Evolutionary conservation across 2,329 filamentous ascomycete genomes (phyloP), one percentile per base, ranked within the genome.

Genomic region (Triangularia setosa): DNA sequence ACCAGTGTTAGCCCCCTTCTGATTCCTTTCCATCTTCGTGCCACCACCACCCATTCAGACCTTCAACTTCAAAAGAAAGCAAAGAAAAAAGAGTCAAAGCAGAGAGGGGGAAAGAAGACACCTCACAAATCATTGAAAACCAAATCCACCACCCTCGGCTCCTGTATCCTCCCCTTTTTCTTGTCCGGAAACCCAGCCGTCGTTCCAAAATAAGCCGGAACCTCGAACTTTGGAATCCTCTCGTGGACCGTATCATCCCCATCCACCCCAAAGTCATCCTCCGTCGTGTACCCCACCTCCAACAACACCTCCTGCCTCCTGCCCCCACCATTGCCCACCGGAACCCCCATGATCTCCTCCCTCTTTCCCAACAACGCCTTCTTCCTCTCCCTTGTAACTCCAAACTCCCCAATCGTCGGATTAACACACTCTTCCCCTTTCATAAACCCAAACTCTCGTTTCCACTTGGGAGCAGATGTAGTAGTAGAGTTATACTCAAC

Each of bases 191-290:
- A 84, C 0, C 79, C 80, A 6, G 74, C 82, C 16, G 80, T 78
- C 2, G 78, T 79, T 70, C 83, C 79, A 68, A 84, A 81, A 69
- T 82, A 82, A 65, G 80, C 76, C 4, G 84, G 83, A 53, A 82
- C 76, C 0, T 69, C 54, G 73, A 81, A 84, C 62, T 76, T 71
- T 1, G 82, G 78, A 53, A 85, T 83, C 7, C 63, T 60, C 3
- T 76, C 75, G 73, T 87, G 84, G 5, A 78, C 69, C 0, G 84
- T 87, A 66, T 87, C 84, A 69, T 87, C 84, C 16, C 73, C 76
- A 58, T 80, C 84, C 2, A 73, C 78, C 59, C 84, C 84, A 68
- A 85, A 86, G 70, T 86, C 84, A 66, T 87, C 84, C 2, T 71
- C 78, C 0, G 84, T 87, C 2, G 77, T 80, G 72, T 86, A 85